These are phyloP conservation scores for Akanthomyces uredinophilus DNA, from an alignment of 2,329 filamentous ascomycete genomes.

Conservation along the genomic window DNA sequence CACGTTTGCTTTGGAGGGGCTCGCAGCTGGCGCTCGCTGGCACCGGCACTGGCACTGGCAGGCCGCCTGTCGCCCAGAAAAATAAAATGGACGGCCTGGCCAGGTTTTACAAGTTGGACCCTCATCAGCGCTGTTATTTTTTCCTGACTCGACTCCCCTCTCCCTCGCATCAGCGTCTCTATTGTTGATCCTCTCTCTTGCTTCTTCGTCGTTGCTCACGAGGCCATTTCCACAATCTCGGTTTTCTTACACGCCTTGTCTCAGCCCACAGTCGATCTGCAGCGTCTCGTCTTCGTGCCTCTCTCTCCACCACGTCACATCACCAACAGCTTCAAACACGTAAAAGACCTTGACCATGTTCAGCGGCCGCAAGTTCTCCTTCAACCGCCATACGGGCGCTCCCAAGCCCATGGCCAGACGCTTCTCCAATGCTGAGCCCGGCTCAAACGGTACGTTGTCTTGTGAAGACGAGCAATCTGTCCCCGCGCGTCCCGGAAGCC, in stretches of 20 bases:
- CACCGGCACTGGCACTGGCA: background rate
- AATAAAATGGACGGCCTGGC: constrained; percentile 9
- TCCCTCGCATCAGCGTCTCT: background rate
- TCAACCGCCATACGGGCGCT: constrained; percentile 60
- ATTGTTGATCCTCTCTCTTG: background rate
- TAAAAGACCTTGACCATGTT: constrained; percentile 34
- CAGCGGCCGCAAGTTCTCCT: constrained; percentile 58
- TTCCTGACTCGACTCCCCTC: constrained; percentile 6
- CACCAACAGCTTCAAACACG: background rate
- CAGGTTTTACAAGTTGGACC: background rate
- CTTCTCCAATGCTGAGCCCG: constrained; percentile 56
- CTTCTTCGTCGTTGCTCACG: background rate
- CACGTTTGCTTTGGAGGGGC: background rate
- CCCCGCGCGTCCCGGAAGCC: constrained; percentile 7
- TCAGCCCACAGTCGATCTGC: background rate
- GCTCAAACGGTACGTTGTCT: constrained; percentile 45
- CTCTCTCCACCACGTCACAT: background rate
- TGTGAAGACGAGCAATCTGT: background rate
- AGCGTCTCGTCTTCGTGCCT: background rate
- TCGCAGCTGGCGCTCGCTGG: background rate
- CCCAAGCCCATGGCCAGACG: constrained; percentile 49
- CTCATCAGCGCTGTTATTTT: constrained; percentile 8
- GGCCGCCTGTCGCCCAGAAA: background rate
- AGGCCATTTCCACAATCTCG: background rate
- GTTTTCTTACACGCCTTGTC: background rate